A percentile compares a stretch with the other conserved stretches of the same genome.
Evolutionary conservation across 495 filamentous ascomycete species (phyloP).

Genomic region (Letharia columbiana): DNA sequence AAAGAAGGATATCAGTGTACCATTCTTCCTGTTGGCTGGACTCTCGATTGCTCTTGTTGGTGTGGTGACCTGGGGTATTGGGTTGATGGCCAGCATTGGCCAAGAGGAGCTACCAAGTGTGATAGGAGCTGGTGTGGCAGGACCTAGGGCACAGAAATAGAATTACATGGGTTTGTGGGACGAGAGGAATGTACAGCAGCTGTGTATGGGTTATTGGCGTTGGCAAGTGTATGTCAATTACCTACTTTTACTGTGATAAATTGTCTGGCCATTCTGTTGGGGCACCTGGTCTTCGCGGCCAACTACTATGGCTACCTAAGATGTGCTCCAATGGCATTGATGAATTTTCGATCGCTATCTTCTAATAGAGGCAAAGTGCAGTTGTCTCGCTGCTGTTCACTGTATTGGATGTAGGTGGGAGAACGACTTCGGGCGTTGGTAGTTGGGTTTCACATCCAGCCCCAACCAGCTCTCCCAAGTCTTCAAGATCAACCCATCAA

Average conservation of each 20-base stretch:
- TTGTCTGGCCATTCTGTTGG: background rate
- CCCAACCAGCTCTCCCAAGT: background rate
- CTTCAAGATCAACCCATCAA: background rate
- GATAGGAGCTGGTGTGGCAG: conserved; percentile 73
- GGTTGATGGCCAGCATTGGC: conserved; percentile 70
- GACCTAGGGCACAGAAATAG: conserved; percentile 39
- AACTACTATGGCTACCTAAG: background rate
- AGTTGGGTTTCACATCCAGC: too few species aligned
- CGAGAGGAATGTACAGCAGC: conserved; percentile 11
- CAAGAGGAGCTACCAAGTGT: conserved; percentile 73
- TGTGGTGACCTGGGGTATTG: conserved; percentile 56
- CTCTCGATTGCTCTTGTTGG: conserved; percentile 57
- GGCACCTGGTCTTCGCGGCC: background rate
- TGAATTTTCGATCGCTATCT: background rate
- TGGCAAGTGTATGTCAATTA: conserved; percentile 5
- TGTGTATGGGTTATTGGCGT: conserved; percentile 9
- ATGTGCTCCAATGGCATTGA: background rate
- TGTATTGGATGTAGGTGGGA: background rate
- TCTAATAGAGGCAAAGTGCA: background rate
- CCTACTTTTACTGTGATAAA: background rate
- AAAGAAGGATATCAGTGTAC: conserved; percentile 80
- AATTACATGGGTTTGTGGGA: background rate
- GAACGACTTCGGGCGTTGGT: background rate
- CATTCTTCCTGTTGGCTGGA: conserved; percentile 74
- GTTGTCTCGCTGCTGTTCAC: background rate